Base-by-base conservation (phyloP, 306 rosid genomes). In the Citrullus mucosospermus region DNA sequence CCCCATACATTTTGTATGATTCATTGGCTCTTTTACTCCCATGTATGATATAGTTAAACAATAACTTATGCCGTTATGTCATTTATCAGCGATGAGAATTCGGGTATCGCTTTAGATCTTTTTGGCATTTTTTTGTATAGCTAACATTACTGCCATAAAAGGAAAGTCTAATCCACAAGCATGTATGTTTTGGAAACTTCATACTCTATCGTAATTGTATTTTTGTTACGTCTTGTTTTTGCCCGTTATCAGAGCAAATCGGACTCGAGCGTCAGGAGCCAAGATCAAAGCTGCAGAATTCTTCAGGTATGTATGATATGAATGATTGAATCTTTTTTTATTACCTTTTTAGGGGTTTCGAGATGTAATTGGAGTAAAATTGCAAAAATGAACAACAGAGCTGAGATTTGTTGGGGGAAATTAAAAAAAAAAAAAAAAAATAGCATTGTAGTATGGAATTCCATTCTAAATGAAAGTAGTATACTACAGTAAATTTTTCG, bases 51-150 rank as follows among this genome's bases (percentile, higher is more conserved):
- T 46, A 22, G 77, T 72, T 44, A 20, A 50, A 20, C 57, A 22
- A 5, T 67, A 67, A 67, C 74, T 67, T 39, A 67, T 18, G 57
- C 76, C 2, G 57, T 3, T 18, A 70, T 70, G 57, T 70, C 57
- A 25, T 70, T 70, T 22, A 22, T 70, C 76, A 25, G 76, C n/a
- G 5, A 70, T 6, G 76, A 22, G 32, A 20, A 22, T 70, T 0
- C 32, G 11, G 57, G n/a, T 43, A 28, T 43, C 12, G 74, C 76
- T 70, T 70, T 70, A 5, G 57, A 43, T 46, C 39, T 16, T 46
- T 43, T 22, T 46, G 76, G 76, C 57, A 28, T 53, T 70, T 68
- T 25, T 67, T 70, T 70, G 76, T 70, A 70, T 70, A 70, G 75
- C 22, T 70, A 67, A 70, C 57, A 25, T n/a, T 46, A 5, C 54